A percentile compares a stretch with the other conserved stretches of the same genome.
These are phyloP conservation scores for Articulospora tetracladia DNA, from an alignment of 495 filamentous ascomycete genomes.

Conservation along the genomic window DNA sequence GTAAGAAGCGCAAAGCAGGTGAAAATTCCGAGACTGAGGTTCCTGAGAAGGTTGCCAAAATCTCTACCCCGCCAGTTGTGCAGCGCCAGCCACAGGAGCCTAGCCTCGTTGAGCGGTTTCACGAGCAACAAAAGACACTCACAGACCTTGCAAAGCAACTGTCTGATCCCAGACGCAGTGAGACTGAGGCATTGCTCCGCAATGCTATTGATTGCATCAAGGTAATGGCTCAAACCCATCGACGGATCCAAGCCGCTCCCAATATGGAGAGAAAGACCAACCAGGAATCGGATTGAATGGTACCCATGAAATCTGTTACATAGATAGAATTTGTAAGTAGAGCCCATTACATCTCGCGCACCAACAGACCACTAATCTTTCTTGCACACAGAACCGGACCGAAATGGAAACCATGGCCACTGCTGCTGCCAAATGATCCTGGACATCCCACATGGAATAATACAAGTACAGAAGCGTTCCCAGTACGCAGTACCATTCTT, in stretches of 20 bases:
- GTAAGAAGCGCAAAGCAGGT: slow-evolving; percentile 24
- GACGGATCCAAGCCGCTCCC: slow-evolving; percentile 11
- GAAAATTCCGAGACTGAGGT: slow-evolving; percentile 7
- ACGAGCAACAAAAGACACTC: slow-evolving; percentile 13
- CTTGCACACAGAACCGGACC: not conserved
- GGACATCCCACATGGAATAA: slow-evolving; percentile 6
- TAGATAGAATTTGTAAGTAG: slow-evolving; percentile 16
- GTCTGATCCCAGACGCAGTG: slow-evolving; percentile 14
- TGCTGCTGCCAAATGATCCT: not conserved
- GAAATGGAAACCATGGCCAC: not conserved
- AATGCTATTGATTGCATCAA: slow-evolving; percentile 19
- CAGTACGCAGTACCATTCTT: slow-evolving; percentile 22
- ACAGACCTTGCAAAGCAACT: slow-evolving; percentile 16
- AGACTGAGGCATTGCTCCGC: slow-evolving; percentile 18
- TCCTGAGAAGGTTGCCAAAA: slow-evolving; percentile 10
- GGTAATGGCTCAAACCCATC: slow-evolving; percentile 21
- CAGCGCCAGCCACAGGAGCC: slow-evolving; percentile 19
- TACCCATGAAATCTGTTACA: not conserved
- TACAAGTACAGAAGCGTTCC: slow-evolving; percentile 14
- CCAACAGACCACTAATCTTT: not conserved
- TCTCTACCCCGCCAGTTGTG: slow-evolving; percentile 15
- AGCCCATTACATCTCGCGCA: not conserved
- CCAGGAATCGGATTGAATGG: slow-evolving; percentile 22
- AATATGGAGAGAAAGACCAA: not conserved
- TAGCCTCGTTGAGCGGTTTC: slow-evolving; percentile 18